phyloP scores from a whole-genome alignment of 2,329 filamentous ascomycete species.

The Colletotrichum somersetense region DNA sequence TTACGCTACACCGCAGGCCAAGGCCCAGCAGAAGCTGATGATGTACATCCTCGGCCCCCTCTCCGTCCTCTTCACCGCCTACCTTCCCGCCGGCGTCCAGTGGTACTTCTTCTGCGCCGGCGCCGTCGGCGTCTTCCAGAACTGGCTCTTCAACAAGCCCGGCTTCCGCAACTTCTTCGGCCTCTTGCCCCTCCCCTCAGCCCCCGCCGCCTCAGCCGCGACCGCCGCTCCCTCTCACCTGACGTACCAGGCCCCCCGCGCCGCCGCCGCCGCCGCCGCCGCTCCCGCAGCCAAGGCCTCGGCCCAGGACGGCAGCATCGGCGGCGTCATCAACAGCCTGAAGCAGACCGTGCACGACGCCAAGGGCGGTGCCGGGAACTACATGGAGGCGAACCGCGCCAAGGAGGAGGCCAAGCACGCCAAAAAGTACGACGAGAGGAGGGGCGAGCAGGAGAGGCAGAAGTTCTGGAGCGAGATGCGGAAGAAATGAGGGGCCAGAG shows the following conservation, averaged over 20 bases:
- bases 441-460: conserved; percentile 52
- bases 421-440: conserved; percentile 52
- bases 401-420: conserved; percentile 54
- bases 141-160: conserved; percentile 54
- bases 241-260: conserved; percentile 52
- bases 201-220: conserved; percentile 39
- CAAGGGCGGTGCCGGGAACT: conserved; percentile 49
- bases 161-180: conserved; percentile 54
- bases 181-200: conserved; percentile 45
- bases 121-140: conserved; percentile 50
- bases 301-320: conserved; percentile 49
- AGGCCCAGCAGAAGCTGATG: conserved; percentile 56
- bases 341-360: conserved; percentile 55
- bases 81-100: conserved; percentile 62
- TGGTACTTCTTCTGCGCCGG: conserved; percentile 61
- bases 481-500: conserved; percentile 44
- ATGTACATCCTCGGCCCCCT: conserved; percentile 58
- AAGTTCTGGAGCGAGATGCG: conserved; percentile 49
- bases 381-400: conserved; percentile 47
- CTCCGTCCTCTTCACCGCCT: conserved; percentile 60
- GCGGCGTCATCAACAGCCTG: conserved; percentile 51
- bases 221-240: conserved; percentile 26
- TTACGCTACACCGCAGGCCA: conserved; percentile 46
- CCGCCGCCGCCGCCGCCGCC: not conserved
- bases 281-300: conserved; percentile 21